phyloP scores from a whole-genome alignment of 2,329 filamentous ascomycete species.

The Apiospora aurea region DNA sequence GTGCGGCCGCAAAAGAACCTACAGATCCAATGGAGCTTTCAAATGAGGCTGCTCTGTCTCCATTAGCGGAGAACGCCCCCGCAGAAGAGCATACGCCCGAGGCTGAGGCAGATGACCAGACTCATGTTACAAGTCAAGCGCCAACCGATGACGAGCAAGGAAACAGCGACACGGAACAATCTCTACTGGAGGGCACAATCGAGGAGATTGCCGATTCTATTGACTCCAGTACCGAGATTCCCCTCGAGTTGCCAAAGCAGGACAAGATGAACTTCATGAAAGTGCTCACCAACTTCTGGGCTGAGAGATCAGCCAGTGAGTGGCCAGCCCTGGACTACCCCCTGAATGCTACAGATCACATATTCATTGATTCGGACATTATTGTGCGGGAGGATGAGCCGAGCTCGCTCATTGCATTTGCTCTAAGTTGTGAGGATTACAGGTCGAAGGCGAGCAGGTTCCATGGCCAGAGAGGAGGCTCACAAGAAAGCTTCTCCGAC shows the following conservation, averaged over 20 bases:
- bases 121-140: conserved; percentile 60
- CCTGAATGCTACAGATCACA: conserved; percentile 85
- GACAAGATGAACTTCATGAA: conserved; percentile 94
- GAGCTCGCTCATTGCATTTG: conserved; percentile 93
- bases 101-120: conserved; percentile 51
- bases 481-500: conserved; percentile 9
- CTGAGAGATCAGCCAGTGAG: conserved; percentile 92
- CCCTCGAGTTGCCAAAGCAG: conserved; percentile 84
- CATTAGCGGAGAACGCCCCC: conserved; percentile 38
- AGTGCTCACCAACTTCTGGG: conserved; percentile 97
- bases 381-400: conserved; percentile 98
- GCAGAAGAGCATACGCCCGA: conserved; percentile 46
- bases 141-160: conserved; percentile 74
- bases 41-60: conserved; percentile 24
- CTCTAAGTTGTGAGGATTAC: conserved; percentile 88
- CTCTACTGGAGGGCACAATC: conserved; percentile 71
- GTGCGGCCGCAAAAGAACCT: conserved; percentile 30
- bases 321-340: conserved; percentile 95
- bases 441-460: conserved; percentile 71
- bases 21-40: conserved; percentile 25
- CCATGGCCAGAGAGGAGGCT: conserved; percentile 34
- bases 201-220: conserved; percentile 69
- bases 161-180: conserved; percentile 76
- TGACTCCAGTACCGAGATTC: conserved; percentile 66
- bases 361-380: conserved; percentile 96